Conservation (phyloP, 192 early-diverging fungal genomes). For the Paraglomus brasilianum region DNA sequence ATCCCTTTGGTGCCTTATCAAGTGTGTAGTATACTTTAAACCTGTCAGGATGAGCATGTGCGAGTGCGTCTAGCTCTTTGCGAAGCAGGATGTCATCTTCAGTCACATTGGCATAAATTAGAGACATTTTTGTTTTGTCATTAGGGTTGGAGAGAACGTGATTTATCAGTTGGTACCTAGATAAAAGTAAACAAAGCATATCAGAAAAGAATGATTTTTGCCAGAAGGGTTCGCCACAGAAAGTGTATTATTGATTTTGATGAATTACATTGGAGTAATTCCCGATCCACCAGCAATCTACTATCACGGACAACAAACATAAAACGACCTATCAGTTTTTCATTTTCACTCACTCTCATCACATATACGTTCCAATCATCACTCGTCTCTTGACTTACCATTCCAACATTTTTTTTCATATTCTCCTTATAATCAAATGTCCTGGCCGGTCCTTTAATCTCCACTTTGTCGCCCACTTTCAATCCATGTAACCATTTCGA, state of each 20-base stretch:
- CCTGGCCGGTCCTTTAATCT: slow-evolving; percentile 64
- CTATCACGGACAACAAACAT: neutral
- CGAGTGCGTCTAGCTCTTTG: slow-evolving; percentile 60
- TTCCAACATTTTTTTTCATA: slow-evolving; percentile 49
- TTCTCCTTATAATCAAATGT: slow-evolving; percentile 49
- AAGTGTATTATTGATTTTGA: no score
- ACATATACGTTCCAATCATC: neutral
- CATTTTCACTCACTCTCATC: neutral
- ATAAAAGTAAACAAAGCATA: neutral
- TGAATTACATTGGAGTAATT: slow-evolving; percentile 70
- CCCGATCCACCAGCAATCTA: slow-evolving; percentile 80
- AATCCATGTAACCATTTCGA: slow-evolving; percentile 61
- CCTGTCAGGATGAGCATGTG: slow-evolving; percentile 56
- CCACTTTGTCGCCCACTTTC: slow-evolving; percentile 53
- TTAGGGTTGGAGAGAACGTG: slow-evolving; percentile 58
- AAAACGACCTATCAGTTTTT: neutral
- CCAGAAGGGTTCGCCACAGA: no score
- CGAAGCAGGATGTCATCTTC: slow-evolving; percentile 68
- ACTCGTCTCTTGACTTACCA: slow-evolving; percentile 41
- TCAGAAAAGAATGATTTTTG: no score
- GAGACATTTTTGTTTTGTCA: slow-evolving; percentile 69
- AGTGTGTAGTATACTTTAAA: slow-evolving; percentile 69
- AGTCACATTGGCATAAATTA: slow-evolving; percentile 71
- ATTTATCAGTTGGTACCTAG: slow-evolving; percentile 59
- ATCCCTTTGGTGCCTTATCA: slow-evolving; percentile 60